These are phyloP conservation scores for Cyathus olla DNA, from an alignment of 1,284 basidiomycete genomes.

Conservation along the genomic window DNA sequence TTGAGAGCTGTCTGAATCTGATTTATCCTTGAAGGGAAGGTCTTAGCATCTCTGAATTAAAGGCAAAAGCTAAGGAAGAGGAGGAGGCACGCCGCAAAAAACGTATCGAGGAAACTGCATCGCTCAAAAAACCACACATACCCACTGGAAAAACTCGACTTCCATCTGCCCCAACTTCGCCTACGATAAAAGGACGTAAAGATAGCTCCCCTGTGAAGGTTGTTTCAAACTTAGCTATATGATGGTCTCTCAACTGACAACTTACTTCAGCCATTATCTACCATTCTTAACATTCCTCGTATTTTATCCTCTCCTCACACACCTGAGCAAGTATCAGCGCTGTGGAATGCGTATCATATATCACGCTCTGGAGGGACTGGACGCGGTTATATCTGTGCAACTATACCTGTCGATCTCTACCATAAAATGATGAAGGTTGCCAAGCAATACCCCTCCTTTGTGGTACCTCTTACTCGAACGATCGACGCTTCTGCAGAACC, in stretches of 20 bases:
- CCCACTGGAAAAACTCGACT: constrained; percentile 9
- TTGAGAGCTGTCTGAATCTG: constrained; percentile 7
- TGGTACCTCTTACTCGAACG: constrained; percentile 80
- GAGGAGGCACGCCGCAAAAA: constrained; percentile 43
- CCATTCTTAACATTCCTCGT: constrained; percentile 83
- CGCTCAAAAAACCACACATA: constrained; percentile 6
- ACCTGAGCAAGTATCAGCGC: constrained; percentile 75
- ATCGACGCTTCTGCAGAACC: constrained; percentile 20
- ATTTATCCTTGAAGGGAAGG: constrained; percentile 48
- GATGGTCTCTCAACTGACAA: constrained; percentile 2
- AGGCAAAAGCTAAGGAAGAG: constrained; percentile 44
- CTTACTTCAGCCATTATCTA: constrained; percentile 75
- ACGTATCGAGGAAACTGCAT: constrained; percentile 19
- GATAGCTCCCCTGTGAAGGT: constrained; percentile 82
- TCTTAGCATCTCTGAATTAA: constrained; percentile 52
- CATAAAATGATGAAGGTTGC: constrained; percentile 74
- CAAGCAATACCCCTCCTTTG: constrained; percentile 78
- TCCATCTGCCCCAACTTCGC: constrained; percentile 13
- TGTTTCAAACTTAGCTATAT: constrained; percentile 17
- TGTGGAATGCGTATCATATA: constrained; percentile 93
- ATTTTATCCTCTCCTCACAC: constrained; percentile 80
- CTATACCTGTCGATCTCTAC: constrained; percentile 82
- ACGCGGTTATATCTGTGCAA: constrained; percentile 85
- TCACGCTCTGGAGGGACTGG: constrained; percentile 82
- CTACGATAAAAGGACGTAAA: constrained; percentile 51